Conservation (phyloP, 192 early-diverging fungal species). For the Glomus cerebriforme region DNA sequence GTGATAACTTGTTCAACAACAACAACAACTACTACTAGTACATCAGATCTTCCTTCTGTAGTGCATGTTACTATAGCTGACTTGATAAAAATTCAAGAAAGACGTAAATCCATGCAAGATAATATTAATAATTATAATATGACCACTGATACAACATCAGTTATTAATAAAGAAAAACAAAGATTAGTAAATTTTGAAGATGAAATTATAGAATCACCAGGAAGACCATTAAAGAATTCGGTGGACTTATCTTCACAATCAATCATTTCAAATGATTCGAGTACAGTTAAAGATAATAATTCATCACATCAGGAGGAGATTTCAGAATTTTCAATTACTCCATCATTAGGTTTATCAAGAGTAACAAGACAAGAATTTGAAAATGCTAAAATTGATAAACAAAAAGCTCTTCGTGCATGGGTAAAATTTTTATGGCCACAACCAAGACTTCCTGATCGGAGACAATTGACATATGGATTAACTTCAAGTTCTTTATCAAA, state of each 20-base stretch:
- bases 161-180: background rate
- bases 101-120: background rate
- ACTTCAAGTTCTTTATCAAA: background rate
- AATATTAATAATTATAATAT: background rate
- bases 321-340: background rate
- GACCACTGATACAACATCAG: background rate
- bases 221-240: background rate
- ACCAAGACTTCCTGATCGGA: background rate
- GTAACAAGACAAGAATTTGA: background rate
- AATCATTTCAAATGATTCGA: background rate
- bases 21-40: background rate
- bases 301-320: background rate
- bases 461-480: background rate
- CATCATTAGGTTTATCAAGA: background rate
- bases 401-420: background rate
- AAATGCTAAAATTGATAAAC: background rate
- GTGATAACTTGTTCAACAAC: background rate
- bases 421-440: conserved; percentile 4
- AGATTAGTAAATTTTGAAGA: background rate
- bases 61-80: background rate
- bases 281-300: background rate
- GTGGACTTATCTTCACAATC: background rate
- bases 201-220: background rate
- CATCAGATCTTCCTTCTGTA: background rate
- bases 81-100: background rate